Conservation (phyloP, 192 early-diverging fungal species). For the Coemansia sp. region DNA sequence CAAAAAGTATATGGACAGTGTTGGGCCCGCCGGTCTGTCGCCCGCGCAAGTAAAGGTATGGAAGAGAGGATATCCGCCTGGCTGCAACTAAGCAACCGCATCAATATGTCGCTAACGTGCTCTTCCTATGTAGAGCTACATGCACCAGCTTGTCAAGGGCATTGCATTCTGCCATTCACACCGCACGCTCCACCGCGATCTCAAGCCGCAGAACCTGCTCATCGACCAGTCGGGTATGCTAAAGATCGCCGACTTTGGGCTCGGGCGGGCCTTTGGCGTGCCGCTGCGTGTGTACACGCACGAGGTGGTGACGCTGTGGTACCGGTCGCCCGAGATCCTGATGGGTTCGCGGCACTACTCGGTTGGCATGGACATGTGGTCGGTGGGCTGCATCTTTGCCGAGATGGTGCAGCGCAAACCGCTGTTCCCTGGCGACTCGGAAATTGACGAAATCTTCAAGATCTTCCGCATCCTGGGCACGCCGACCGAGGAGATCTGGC, state of each 20-base stretch:
- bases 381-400: slow-evolving; percentile 95
- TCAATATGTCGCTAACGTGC: not conserved
- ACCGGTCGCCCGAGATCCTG: slow-evolving; percentile 93
- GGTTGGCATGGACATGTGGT: slow-evolving; percentile 97
- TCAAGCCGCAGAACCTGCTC: slow-evolving; percentile 98
- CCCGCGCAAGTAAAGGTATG: slow-evolving; percentile 61
- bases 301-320: slow-evolving; percentile 95
- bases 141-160: slow-evolving; percentile 85
- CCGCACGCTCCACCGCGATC: slow-evolving; percentile 93
- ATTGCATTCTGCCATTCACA: slow-evolving; percentile 87
- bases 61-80: not conserved
- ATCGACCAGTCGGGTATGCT: slow-evolving; percentile 85
- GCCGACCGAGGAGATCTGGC: slow-evolving; percentile 77
- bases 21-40: slow-evolving; percentile 48
- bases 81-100: not conserved
- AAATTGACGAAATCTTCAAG: slow-evolving; percentile 91
- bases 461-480: slow-evolving; percentile 88
- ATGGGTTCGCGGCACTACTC: slow-evolving; percentile 89
- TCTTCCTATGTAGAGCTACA: slow-evolving; percentile 69
- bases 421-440: slow-evolving; percentile 87
- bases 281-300: slow-evolving; percentile 94
- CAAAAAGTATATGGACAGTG: slow-evolving; percentile 81
- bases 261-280: slow-evolving; percentile 88
- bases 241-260: slow-evolving; percentile 95
- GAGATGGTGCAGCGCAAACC: slow-evolving; percentile 83